Evolutionary conservation across 2,329 filamentous ascomycete species (phyloP).

Genomic region (Biscogniauxia sp.): DNA sequence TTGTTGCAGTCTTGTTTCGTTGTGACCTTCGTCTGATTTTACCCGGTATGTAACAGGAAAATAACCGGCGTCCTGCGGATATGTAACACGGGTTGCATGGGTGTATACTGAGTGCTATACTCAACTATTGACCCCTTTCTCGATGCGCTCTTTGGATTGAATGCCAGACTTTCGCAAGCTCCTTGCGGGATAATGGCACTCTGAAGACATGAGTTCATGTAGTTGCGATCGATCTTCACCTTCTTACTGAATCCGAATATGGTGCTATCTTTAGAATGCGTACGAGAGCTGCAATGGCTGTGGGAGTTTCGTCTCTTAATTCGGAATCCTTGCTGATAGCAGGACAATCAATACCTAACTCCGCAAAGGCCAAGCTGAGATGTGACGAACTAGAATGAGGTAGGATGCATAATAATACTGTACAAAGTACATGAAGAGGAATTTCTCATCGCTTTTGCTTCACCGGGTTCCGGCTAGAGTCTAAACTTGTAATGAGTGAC

Average conservation of each 20-base stretch:
- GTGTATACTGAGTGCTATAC: background rate
- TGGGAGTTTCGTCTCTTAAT: background rate
- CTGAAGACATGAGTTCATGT: background rate
- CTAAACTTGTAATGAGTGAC: background rate
- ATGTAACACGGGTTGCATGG: background rate
- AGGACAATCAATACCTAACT: background rate
- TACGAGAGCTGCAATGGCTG: background rate
- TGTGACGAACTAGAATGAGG: background rate
- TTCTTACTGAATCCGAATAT: background rate
- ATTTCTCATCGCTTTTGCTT: background rate
- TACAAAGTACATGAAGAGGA: background rate
- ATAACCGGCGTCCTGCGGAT: background rate
- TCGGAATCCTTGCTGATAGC: background rate
- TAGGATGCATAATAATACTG: background rate
- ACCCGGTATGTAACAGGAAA: background rate
- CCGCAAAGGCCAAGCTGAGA: background rate
- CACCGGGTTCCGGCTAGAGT: background rate
- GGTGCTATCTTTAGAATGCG: background rate
- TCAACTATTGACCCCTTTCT: background rate
- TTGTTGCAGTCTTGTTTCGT: background rate
- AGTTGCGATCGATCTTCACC: background rate
- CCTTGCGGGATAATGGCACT: background rate
- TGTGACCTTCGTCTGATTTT: background rate
- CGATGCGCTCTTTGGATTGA: background rate
- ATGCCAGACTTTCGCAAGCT: background rate